Conservation (phyloP, 2,329 filamentous ascomycete species). For the Ceratocystis ficicola region DNA sequence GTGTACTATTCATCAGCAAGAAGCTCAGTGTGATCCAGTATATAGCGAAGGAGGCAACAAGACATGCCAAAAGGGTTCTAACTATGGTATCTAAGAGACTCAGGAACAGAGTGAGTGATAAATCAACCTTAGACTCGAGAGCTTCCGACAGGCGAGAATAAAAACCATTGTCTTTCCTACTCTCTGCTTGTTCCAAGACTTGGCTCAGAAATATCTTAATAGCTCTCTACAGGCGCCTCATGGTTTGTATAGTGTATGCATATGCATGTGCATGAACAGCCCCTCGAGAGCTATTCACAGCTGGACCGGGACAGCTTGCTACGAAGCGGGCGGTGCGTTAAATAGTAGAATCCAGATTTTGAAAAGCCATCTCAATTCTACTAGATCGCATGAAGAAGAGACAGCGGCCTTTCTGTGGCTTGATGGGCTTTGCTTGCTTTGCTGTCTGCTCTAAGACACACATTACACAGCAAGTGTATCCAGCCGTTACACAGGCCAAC, state of each 20-base stretch:
- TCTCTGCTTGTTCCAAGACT: background rate
- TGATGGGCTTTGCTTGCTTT: background rate
- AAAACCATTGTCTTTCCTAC: background rate
- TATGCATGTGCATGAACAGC: background rate
- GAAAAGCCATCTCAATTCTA: background rate
- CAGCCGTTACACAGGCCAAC: background rate
- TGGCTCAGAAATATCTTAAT: background rate
- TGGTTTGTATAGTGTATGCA: background rate
- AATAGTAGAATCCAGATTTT: background rate
- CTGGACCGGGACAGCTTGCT: background rate
- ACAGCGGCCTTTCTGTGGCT: background rate
- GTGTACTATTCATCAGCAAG: background rate
- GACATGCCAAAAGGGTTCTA: background rate
- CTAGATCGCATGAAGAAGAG: background rate
- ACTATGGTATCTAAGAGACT: background rate
- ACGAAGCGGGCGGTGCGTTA: background rate
- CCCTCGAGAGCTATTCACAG: background rate
- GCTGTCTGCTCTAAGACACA: background rate
- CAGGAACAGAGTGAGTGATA: background rate
- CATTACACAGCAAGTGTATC: background rate
- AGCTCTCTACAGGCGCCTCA: background rate
- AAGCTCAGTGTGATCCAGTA: background rate
- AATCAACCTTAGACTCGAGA: background rate
- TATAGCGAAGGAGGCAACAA: background rate
- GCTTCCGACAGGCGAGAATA: background rate